A percentile compares a stretch with the other conserved stretches of the same genome.
Evolutionary conservation across 106 monocot genomes (phyloP).

Genomic region (Allium cepa): DNA sequence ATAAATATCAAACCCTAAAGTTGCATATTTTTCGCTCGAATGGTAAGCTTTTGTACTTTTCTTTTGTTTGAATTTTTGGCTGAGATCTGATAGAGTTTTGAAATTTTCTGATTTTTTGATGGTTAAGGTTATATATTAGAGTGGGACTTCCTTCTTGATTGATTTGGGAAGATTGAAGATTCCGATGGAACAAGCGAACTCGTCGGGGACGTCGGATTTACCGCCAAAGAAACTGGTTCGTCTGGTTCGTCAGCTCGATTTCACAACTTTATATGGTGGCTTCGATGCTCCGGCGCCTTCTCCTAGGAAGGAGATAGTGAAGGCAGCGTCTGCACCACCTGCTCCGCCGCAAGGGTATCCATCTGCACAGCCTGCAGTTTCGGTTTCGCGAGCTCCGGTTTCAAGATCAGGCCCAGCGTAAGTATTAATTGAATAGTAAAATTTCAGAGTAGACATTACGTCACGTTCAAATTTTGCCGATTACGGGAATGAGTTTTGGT

Average conservation of each 20-base stretch:
- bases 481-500: too few relatives aligned
- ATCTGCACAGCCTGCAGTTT: not conserved
- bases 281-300: not conserved
- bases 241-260: conserved; percentile 45
- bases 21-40: conserved; percentile 9
- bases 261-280: conserved; percentile 22
- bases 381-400: conserved; percentile 2
- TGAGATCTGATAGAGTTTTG: not conserved
- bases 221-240: conserved; percentile 38
- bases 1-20: not conserved
- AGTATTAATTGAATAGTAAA: not conserved
- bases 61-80: not conserved
- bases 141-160: not conserved
- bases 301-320: not conserved
- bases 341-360: too few relatives aligned
- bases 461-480: too few relatives aligned
- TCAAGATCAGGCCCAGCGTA: conserved; percentile 21
- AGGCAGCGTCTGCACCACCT: not conserved
- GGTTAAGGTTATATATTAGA: not conserved
- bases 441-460: too few relatives aligned
- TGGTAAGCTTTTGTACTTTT: not conserved
- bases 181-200: conserved; percentile 12
- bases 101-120: not conserved
- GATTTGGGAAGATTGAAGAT: conserved; percentile 3
- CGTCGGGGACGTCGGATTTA: conserved; percentile 22